Evolutionary conservation across 169 alveolate species (phyloP).

Genomic region (Plasmodium gaboni): DNA sequence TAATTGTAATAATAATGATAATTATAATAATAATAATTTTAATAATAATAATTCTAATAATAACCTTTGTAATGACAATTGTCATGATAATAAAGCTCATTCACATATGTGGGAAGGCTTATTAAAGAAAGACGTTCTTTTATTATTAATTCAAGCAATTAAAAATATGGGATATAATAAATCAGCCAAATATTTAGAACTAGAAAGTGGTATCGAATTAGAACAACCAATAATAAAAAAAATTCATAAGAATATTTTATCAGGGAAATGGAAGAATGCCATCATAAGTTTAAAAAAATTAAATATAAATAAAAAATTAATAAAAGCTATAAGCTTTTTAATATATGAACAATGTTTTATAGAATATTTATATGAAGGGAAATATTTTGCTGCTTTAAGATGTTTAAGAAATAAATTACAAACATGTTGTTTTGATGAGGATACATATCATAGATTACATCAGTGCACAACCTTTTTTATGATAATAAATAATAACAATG

Average conservation of each 20-base stretch:
- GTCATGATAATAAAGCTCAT: background rate
- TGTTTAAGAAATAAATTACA: slow-evolving; percentile 77
- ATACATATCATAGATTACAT: slow-evolving; percentile 67
- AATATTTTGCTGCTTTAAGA: slow-evolving; percentile 79
- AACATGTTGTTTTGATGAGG: slow-evolving; percentile 50
- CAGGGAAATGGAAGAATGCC: slow-evolving; percentile 79
- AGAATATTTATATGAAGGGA: slow-evolving; percentile 75
- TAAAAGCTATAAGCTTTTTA: slow-evolving; percentile 81
- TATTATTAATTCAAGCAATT: slow-evolving; percentile 52
- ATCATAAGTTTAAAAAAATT: slow-evolving; percentile 65
- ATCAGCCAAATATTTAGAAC: slow-evolving; percentile 78
- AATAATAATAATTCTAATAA: background rate
- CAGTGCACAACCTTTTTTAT: slow-evolving; percentile 64
- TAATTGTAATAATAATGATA: background rate
- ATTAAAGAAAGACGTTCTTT: slow-evolving; percentile 46
- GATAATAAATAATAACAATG: slow-evolving; percentile 6
- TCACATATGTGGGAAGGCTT: slow-evolving; percentile 62
- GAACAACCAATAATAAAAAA: slow-evolving; percentile 76
- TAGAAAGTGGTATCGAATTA: slow-evolving; percentile 78
- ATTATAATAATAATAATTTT: background rate
- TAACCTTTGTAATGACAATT: slow-evolving; percentile 6
- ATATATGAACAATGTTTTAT: slow-evolving; percentile 83
- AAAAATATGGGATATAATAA: slow-evolving; percentile 73
- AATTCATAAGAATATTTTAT: slow-evolving; percentile 77
- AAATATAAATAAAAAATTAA: slow-evolving; percentile 64